A percentile compares a stretch with the other conserved stretches of the same genome.
Evolutionary conservation across 768 basidiomycete species (phyloP).

Genomic region (Epithele typhae): DNA sequence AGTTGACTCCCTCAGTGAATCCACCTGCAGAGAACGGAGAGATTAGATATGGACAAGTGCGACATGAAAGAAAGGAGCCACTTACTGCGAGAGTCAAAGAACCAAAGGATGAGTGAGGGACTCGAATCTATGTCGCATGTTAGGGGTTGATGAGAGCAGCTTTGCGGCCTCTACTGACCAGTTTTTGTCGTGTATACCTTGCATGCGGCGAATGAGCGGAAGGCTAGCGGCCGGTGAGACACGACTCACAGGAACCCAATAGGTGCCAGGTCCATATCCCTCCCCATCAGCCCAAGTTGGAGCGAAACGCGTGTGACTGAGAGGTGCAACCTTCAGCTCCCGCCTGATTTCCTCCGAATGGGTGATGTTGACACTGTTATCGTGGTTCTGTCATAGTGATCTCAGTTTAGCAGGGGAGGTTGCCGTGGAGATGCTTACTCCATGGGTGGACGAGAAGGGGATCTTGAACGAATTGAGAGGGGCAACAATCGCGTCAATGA

Average conservation of each 20-base stretch:
- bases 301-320: constrained; percentile 60
- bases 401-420: no score
- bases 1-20: constrained; percentile 38
- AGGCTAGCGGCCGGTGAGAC: not conserved
- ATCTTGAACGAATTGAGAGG: constrained; percentile 54
- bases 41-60: not conserved
- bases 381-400: constrained; percentile 53
- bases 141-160: not conserved
- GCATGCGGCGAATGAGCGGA: not conserved
- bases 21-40: constrained; percentile 52
- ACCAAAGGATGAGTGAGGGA: constrained; percentile 64
- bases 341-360: constrained; percentile 63
- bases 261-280: constrained; percentile 58
- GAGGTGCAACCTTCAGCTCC: constrained; percentile 48
- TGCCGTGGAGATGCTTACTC: constrained; percentile 35
- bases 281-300: constrained; percentile 60
- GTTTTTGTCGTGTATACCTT: constrained; percentile 34
- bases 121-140: constrained; percentile 29
- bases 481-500: constrained; percentile 60
- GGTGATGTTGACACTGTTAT: constrained; percentile 69
- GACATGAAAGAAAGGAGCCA: not conserved
- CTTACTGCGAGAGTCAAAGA: constrained; percentile 72
- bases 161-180: constrained; percentile 31
- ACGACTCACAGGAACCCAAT: constrained; percentile 66
- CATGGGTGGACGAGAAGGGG: constrained; percentile 67